Percentiles rank a stretch among this genome's conserved stretches.
Evolutionary conservation across 1,284 basidiomycete species (phyloP).

Genomic region (Mycena sp.): DNA sequence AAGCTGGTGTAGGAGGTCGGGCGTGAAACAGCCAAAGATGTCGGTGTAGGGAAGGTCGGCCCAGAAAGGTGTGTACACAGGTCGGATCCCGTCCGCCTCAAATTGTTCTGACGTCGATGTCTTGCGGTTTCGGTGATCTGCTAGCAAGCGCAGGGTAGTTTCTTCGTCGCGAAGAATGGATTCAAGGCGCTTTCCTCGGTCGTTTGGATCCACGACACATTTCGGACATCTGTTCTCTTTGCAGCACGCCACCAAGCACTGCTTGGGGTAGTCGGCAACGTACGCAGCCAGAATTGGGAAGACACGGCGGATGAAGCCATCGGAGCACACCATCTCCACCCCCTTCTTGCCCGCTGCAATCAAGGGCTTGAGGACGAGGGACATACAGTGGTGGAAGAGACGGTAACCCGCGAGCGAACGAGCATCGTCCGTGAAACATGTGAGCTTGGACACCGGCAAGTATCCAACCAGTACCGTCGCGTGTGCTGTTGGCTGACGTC

Average conservation of each 20-base stretch:
- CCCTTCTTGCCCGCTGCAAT: slow-evolving; percentile 38
- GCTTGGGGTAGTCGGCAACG: slow-evolving; percentile 46
- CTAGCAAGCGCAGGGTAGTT: background rate
- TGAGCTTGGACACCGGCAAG: slow-evolving; percentile 34
- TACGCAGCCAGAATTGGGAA: slow-evolving; percentile 38
- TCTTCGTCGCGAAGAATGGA: slow-evolving; percentile 2
- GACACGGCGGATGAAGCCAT: slow-evolving; percentile 35
- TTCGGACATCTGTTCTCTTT: slow-evolving; percentile 30
- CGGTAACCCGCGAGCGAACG: slow-evolving; percentile 13
- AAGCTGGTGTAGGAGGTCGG: too few species aligned
- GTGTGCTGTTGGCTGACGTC: slow-evolving; percentile 23
- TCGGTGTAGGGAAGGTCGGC: slow-evolving; percentile 31
- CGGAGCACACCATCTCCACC: slow-evolving; percentile 36
- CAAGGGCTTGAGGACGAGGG: slow-evolving; percentile 36
- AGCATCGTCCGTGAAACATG: slow-evolving; percentile 17
- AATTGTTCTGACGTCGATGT: too few species aligned
- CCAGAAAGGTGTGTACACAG: slow-evolving; percentile 38
- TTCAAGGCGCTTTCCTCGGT: slow-evolving; percentile 9
- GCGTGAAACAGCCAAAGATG: slow-evolving; percentile 36
- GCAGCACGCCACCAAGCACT: slow-evolving; percentile 35
- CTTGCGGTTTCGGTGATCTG: too few species aligned
- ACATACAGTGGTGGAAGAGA: slow-evolving; percentile 38
- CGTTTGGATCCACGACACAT: slow-evolving; percentile 24
- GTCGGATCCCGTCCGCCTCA: slow-evolving; percentile 20
- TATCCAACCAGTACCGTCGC: slow-evolving; percentile 38